Conservation (phyloP, 805 yeast genomes). For the Myxozyma lipomycoides region DNA sequence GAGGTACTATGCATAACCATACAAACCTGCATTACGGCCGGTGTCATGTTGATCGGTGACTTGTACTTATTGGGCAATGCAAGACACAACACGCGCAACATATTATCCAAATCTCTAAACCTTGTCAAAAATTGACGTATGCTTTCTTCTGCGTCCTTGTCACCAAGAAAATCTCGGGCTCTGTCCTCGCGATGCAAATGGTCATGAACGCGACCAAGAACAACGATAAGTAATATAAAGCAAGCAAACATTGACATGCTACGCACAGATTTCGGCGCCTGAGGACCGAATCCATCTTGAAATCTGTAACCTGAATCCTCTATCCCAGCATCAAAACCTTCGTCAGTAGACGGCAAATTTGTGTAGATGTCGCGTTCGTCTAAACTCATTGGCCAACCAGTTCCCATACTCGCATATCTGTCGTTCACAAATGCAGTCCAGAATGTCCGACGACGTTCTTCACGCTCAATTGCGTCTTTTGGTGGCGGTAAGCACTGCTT, state of each 20-base stretch:
- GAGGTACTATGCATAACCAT: slow-evolving; percentile 13
- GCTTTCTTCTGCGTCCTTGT: neutral
- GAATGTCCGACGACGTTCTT: slow-evolving; percentile 35
- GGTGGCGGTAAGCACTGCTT: slow-evolving; percentile 21
- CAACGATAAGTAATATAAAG: slow-evolving; percentile 3
- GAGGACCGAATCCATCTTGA: slow-evolving; percentile 3
- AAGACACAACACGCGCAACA: slow-evolving; percentile 6
- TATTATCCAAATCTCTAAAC: slow-evolving; percentile 6
- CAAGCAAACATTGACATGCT: slow-evolving; percentile 12
- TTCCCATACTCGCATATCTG: slow-evolving; percentile 31
- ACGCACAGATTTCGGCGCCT: neutral
- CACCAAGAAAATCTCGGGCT: neutral
- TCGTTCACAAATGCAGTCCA: slow-evolving; percentile 32
- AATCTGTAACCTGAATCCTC: slow-evolving; percentile 7
- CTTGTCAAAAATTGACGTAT: slow-evolving; percentile 13
- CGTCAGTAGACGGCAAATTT: slow-evolving; percentile 33
- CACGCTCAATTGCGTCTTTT: slow-evolving; percentile 24
- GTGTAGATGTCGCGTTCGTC: slow-evolving; percentile 27
- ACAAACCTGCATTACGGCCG: slow-evolving; percentile 7
- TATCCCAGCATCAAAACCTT: slow-evolving; percentile 10
- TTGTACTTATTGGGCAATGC: slow-evolving; percentile 11
- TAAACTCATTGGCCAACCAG: slow-evolving; percentile 32
- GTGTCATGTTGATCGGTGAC: slow-evolving; percentile 7
- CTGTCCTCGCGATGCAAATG: slow-evolving; percentile 22
- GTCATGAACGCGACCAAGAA: slow-evolving; percentile 14